Evolutionary conservation across 73 alveolate genomes (phyloP).

Genomic region (Tetrahymena malaccensis): DNA sequence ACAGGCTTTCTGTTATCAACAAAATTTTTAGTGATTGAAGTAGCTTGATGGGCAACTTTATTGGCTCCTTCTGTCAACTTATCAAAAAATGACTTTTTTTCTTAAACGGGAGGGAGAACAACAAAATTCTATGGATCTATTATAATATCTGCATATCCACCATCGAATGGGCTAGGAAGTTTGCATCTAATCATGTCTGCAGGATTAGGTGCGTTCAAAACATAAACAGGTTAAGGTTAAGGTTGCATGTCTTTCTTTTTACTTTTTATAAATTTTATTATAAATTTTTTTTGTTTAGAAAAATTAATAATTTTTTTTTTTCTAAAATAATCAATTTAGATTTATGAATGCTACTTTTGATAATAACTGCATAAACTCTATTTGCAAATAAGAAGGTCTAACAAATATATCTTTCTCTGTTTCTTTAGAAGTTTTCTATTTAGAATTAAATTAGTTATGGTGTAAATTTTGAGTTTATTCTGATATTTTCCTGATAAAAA

Average conservation of each 20-base stretch:
- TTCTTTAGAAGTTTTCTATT: not conserved
- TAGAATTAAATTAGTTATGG: not conserved
- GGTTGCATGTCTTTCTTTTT: not conserved
- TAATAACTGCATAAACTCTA: too few species aligned
- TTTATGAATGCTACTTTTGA: not conserved
- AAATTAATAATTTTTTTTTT: not conserved
- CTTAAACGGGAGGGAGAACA: not conserved
- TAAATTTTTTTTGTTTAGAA: not conserved
- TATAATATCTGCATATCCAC: not conserved
- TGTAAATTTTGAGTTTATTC: not conserved
- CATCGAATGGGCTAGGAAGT: not conserved
- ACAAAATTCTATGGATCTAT: not conserved
- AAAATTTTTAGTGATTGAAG: not conserved
- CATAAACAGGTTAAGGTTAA: not conserved
- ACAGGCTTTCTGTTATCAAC: not conserved
- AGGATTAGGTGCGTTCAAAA: not conserved
- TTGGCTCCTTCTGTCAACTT: not conserved
- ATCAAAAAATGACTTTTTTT: not conserved
- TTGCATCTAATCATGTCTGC: not conserved
- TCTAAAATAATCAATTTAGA: not conserved
- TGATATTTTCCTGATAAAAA: not conserved
- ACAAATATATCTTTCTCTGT: not conserved
- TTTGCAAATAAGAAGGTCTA: not conserved
- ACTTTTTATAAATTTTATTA: not conserved
- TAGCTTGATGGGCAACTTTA: not conserved